phyloP scores from a whole-genome alignment of 2,329 filamentous ascomycete genomes.

The Colletotrichum horii region DNA sequence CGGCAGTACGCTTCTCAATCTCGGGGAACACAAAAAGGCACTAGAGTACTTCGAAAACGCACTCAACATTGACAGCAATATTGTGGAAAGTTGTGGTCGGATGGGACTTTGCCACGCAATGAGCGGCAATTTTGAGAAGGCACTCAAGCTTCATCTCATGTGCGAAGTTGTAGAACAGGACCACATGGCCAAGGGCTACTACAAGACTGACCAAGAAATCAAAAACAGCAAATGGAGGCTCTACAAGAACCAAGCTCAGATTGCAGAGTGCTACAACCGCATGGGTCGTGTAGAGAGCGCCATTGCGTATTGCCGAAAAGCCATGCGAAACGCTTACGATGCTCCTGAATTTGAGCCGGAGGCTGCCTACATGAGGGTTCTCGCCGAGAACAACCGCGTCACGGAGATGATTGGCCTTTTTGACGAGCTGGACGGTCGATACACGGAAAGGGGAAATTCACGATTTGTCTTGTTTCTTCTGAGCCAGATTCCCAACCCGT shows the following conservation, averaged over 20 bases:
- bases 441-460: constrained; percentile 26
- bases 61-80: constrained; percentile 40
- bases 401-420: constrained; percentile 39
- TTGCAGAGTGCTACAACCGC: constrained; percentile 40
- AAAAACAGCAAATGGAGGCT: constrained; percentile 41
- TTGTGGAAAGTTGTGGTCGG: constrained; percentile 42
- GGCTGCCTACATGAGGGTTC: constrained; percentile 38
- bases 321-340: constrained; percentile 32
- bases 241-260: constrained; percentile 44
- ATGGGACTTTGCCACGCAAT: constrained; percentile 44
- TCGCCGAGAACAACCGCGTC: constrained; percentile 41
- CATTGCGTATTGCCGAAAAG: constrained; percentile 40
- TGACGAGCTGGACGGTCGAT: constrained; percentile 33
- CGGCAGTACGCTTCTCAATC: constrained; percentile 43
- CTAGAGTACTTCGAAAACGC: constrained; percentile 40
- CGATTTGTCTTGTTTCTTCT: constrained; percentile 41
- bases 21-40: constrained; percentile 39
- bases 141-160: constrained; percentile 38
- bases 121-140: constrained; percentile 39
- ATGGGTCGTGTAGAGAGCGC: constrained; percentile 35
- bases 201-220: constrained; percentile 26
- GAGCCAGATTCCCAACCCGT: constrained; percentile 34
- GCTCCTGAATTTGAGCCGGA: constrained; percentile 42
- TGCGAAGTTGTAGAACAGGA: constrained; percentile 40
- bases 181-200: constrained; percentile 28